Base-by-base conservation (phyloP, 108 stramenopile species). In the Skeletonema potamos region DNA sequence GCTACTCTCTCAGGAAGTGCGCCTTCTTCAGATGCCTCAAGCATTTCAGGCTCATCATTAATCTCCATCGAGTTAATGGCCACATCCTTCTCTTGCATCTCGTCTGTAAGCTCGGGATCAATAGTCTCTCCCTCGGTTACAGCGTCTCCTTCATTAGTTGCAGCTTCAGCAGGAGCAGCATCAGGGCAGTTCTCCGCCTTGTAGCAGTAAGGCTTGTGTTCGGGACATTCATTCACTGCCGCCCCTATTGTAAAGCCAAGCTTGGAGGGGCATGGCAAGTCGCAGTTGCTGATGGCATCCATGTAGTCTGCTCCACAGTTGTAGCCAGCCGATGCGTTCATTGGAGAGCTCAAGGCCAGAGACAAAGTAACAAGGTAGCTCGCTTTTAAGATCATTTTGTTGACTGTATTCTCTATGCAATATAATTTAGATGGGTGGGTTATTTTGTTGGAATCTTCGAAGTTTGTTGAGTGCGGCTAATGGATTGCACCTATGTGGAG, bases 201-300 rank as follows among this genome's bases (percentile, higher is more conserved):
- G 48, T 51, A 72, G 37, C 72, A 72, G 46, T 62, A 72, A 3
- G 72, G 72, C 63, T 54, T 72, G 54, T 64, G 27, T 11, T 58
- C 72, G n/a, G 72, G 36, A 44, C 72, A 72, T 48, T 72, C 72
- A 26, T 69, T 69, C 36, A 54, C 55, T 22, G 17, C 36, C 18
- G 58, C n/a, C 30, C 22, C 22, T 17, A 18, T 27, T 62, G 41
- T 24, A 41, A 46, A 72, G 33, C 62, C 55, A 36, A 71, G 61
- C 27, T 26, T 48, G 26, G 62, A 64, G 0, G 72, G 72, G 11
- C 72, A 72, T 0, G 72, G 43, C 24, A 62, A 43, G 39, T 63
- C 34, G 28, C 72, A 72, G 26, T 54, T 56, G 6, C 30, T 27
- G n/a, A 72, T 12, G 17, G 72, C 72, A 27, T 72, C 62, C 15